Percentiles rank a stretch among this genome's conserved stretches.
Evolutionary conservation across 2,329 filamentous ascomycete species (phyloP).

Genomic region (Cordyceps farinosa): DNA sequence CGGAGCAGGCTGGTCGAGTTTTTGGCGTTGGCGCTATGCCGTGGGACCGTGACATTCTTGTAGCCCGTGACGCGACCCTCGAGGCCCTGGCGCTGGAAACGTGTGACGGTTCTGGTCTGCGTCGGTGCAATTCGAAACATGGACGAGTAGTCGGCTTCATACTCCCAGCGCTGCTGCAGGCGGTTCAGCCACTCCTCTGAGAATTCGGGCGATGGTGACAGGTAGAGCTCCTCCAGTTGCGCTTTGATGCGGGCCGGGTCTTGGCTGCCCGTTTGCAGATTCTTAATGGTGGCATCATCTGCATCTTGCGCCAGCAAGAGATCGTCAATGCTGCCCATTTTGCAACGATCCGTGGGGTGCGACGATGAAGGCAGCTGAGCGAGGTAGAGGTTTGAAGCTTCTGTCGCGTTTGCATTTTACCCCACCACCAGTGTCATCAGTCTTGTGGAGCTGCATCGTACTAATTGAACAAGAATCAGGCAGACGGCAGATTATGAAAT

Average conservation of each 20-base stretch:
- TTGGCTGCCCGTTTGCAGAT: conserved; percentile 26
- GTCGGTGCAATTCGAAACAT: conserved; percentile 85
- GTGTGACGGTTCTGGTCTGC: conserved; percentile 89
- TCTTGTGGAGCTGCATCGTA: conserved; percentile 1
- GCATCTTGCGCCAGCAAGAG: conserved; percentile 31
- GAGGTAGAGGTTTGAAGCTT: not conserved
- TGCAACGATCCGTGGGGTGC: not conserved
- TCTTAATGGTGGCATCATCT: conserved; percentile 18
- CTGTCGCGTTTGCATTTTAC: conserved; percentile 28
- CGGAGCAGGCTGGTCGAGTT: conserved; percentile 87
- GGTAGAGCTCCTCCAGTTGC: conserved; percentile 70
- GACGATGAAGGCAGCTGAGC: not conserved
- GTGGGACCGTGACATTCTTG: conserved; percentile 87
- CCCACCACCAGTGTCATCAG: conserved; percentile 12
- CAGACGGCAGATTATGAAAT: not conserved
- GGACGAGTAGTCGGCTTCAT: conserved; percentile 73
- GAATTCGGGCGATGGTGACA: conserved; percentile 77
- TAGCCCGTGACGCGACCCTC: conserved; percentile 93
- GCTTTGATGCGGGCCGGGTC: conserved; percentile 62
- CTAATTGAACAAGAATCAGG: not conserved
- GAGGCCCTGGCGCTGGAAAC: conserved; percentile 85
- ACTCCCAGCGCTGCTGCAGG: conserved; percentile 86
- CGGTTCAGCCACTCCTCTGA: conserved; percentile 82
- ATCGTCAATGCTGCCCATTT: conserved; percentile 35
- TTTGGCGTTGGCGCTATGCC: conserved; percentile 85